Evolutionary conservation across 75 land plant genomes (phyloP).

Genomic region (Larix kaempferi): DNA sequence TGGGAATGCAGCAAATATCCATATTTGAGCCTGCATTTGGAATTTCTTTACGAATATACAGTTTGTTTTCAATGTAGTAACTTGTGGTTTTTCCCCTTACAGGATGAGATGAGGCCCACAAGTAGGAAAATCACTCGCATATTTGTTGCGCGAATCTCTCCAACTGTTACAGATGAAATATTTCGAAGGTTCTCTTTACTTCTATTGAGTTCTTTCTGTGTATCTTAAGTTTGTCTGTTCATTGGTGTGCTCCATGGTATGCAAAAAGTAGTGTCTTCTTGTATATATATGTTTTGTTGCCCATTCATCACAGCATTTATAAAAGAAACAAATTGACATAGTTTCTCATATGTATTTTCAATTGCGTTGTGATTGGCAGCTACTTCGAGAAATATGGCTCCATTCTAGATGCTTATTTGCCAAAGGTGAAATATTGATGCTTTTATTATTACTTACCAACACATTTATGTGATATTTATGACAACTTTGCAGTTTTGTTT

Average conservation of each 20-base stretch:
- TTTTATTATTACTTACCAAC: neutral
- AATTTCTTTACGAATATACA: neutral
- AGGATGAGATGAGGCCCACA: constrained; percentile 40
- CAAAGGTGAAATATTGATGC: constrained; percentile 21
- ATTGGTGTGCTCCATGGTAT: neutral
- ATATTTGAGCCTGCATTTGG: neutral
- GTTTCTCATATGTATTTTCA: neutral
- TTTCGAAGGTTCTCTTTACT: constrained; percentile 24
- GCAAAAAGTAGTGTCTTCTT: neutral
- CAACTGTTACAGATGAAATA: constrained; percentile 32
- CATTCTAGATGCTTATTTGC: constrained; percentile 38
- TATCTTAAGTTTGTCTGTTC: neutral
- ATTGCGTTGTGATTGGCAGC: constrained; percentile 11
- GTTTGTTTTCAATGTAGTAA: neutral
- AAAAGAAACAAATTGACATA: neutral
- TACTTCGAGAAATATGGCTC: constrained; percentile 39
- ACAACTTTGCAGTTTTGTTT: neutral
- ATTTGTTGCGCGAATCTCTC: constrained; percentile 41
- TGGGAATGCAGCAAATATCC: neutral
- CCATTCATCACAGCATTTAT: too few species aligned
- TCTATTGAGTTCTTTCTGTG: neutral
- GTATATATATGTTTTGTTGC: too few species aligned
- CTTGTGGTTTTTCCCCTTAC: constrained; percentile 1
- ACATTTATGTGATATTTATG: neutral
- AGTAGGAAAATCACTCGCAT: constrained; percentile 32